Evolutionary conservation across 441 rosid species (phyloP), one percentile per base, ranked within the genome.

Genomic region (Biscutella laevigata): DNA sequence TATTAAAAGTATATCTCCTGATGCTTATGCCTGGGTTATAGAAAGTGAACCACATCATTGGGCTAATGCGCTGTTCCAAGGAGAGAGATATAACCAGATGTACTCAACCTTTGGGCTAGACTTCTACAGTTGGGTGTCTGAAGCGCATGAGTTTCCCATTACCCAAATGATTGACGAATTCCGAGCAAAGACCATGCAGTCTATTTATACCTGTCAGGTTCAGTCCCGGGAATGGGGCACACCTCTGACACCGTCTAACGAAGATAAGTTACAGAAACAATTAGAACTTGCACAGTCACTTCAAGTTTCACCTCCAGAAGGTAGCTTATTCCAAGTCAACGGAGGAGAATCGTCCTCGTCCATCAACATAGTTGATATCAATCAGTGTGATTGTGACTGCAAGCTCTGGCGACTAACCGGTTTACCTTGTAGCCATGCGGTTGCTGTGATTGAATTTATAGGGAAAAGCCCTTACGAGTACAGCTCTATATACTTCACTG

Each of bases 41-140:
- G 79, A 79, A 61, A 79, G 86, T 44, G 86, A 81, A 54, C 94
- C 88, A 6, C 79, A 73, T 52, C 81, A 79, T 47, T 84, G 94
- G 94, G 86, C 94, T 6, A 81, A 70, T 71, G 78, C 79, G 1
- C 70, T 76, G 61, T 84, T 79, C 27, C 63, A 59, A 32, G 88
- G 94, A 43, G 78, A 78, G 42, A 77, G 94, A 62, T 84, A 81
- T 64, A 71, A 75, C 71, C 81, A 77, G 45, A 64, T 76, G 77
- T 45, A 68, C 59, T 76, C 88, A 36, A 76, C 68, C 57, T 76
- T 81, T 7, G 94, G 86, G 20, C 69, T 76, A 58, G 68, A 71
- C 15, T 79, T 81, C 62, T 84, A 81, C 64, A 70, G 81, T 59
- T 81, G 94, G 94, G 88, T 81, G 3, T 75, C 84, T 3, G 84